Base-by-base conservation (phyloP, 2,329 filamentous ascomycete species). In the Penicillium psychrosexuale region DNA sequence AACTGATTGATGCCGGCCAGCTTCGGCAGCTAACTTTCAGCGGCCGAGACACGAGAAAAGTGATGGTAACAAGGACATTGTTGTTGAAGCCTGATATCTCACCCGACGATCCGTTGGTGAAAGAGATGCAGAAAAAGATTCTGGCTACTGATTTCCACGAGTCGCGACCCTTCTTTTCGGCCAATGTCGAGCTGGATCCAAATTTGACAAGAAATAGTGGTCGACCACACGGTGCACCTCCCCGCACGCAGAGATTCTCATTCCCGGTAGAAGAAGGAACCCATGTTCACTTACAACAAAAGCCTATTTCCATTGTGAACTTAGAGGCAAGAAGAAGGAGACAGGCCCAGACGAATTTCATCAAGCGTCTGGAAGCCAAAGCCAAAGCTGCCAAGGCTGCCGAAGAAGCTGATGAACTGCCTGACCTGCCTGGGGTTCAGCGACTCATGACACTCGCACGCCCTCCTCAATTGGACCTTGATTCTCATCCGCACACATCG, bases 21-120 rank as follows among this genome's bases (percentile, higher is more conserved):
- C 67, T 86, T 38, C 80, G 78, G 44, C 79, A 80, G 56, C 66
- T 82, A 43, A 77, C 71, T 1, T 84, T 84, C 63, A 75, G 74
- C 15, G 82, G 82, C 59, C 75, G 71, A 55, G 74, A 77, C 17
- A 70, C 66, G 30, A 77, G 77, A 53, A 80, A 80, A 1, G 63
- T 75, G 5, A 76, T 77, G 62, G 72, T 79, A 17, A 79, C 74
- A n/a, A 81, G 77, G 51, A 74, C 71, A 5, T 76, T 86, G 15
- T 62, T 85, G 28, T 74, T 75, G 11, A 73, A 77, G 46, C 73
- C 78, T 19, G 70, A 78, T 2, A 69, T 84, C 33, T 66, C 73
- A 7, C 67, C 78, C 7, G 70, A 73, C 12, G 75, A 78, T 43
- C 71, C 74, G 2, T 57, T 74, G n/a, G 75, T 84, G 15, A 73